Evolutionary conservation across 306 rosid species (phyloP).

Genomic region (Betula pendula): DNA sequence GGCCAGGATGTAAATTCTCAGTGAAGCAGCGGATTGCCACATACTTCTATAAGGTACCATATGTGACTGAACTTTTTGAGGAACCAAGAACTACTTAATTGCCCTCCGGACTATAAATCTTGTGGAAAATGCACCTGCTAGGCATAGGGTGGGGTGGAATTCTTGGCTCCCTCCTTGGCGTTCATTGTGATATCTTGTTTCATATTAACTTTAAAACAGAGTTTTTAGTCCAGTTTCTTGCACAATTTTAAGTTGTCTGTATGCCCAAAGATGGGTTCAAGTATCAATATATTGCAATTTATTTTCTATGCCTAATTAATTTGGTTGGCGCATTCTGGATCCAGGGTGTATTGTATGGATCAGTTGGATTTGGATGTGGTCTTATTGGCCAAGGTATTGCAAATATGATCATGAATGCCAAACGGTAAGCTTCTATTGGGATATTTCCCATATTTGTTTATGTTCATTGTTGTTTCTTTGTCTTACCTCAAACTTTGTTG

Average conservation of each 20-base stretch:
- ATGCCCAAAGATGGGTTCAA: conserved; percentile 20
- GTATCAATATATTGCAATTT: conserved; percentile 9
- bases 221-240: background rate
- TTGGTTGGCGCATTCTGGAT: conserved; percentile 32
- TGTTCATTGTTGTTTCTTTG: background rate
- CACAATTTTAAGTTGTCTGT: conserved; percentile 5
- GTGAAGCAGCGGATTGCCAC: conserved; percentile 70
- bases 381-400: conserved; percentile 96
- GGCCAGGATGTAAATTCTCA: conserved; percentile 85
- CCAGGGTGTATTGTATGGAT: conserved; percentile 89
- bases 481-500: background rate
- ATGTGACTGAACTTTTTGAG: conserved; percentile 10
- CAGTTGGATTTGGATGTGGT: conserved; percentile 94
- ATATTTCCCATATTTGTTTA: conserved; percentile 15
- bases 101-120: conserved; percentile 15
- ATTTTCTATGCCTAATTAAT: background rate
- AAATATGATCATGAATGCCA: conserved; percentile 85
- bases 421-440: conserved; percentile 52
- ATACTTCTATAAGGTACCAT: conserved; percentile 71
- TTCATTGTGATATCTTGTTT: background rate
- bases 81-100: conserved; percentile 12
- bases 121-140: background rate
- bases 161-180: background rate
- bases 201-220: background rate
- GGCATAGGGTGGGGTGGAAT: background rate